These are phyloP conservation scores for Neocallimastix lanati DNA, from an alignment of 192 early-diverging fungal species.

Conservation along the genomic window DNA sequence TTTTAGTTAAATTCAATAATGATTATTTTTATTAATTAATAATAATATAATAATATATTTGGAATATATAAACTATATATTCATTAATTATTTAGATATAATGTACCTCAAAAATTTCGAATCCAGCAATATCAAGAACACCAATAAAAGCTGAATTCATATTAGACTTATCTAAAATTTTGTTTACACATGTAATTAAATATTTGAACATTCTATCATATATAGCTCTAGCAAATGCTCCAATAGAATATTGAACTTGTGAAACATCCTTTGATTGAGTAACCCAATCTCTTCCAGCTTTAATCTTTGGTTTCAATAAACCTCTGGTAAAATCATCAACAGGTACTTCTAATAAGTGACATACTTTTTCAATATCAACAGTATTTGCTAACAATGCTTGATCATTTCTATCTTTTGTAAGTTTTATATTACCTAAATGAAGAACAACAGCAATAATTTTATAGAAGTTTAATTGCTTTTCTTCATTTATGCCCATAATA, in stretches of 20 bases:
- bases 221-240: constrained; percentile 73
- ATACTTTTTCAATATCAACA: constrained; percentile 55
- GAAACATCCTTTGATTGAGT: constrained; percentile 66
- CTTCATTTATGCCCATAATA: constrained; percentile 56
- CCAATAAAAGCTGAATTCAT: constrained; percentile 79
- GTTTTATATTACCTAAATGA: constrained; percentile 81
- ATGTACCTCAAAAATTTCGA: constrained; percentile 88
- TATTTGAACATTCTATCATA: constrained; percentile 94
- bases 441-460: constrained; percentile 69
- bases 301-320: constrained; percentile 73
- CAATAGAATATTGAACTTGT: constrained; percentile 74
- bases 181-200: constrained; percentile 76
- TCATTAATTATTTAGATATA: no score
- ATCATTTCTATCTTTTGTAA: constrained; percentile 61
- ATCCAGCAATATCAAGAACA: constrained; percentile 95
- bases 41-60: no score
- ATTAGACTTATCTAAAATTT: constrained; percentile 31
- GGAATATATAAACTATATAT: no score
- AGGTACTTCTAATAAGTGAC: constrained; percentile 82
- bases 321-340: constrained; percentile 71
- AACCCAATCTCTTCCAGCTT: constrained; percentile 92
- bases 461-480: constrained; percentile 72
- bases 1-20: no score
- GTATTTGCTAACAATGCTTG: constrained; percentile 67
- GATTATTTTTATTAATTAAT: no score